Percentiles rank a stretch among this genome's conserved stretches.
phyloP scores from a whole-genome alignment of 768 basidiomycete genomes.

The Scleroderma bovista region DNA sequence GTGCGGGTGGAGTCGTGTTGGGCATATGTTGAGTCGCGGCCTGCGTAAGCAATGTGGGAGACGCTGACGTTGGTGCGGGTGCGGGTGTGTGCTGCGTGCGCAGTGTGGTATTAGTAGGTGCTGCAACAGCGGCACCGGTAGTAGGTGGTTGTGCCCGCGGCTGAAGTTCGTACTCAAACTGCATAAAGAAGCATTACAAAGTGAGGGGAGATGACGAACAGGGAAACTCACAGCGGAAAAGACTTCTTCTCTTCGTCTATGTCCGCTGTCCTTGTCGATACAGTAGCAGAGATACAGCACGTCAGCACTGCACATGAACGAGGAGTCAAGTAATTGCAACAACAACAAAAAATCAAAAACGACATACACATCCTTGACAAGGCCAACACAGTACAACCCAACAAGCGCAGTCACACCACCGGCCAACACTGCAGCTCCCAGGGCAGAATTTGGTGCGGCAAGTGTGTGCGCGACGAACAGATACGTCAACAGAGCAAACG shows the following conservation, averaged over 20 bases:
- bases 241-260: constrained; percentile 46
- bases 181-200: constrained; percentile 2
- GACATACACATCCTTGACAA: constrained; percentile 70
- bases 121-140: not conserved
- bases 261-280: constrained; percentile 53
- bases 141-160: constrained; percentile 12
- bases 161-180: constrained; percentile 39
- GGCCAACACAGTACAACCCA: constrained; percentile 75
- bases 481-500: constrained; percentile 78
- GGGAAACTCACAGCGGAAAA: constrained; percentile 44
- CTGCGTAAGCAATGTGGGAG: not conserved
- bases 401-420: constrained; percentile 79
- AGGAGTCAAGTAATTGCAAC: not conserved
- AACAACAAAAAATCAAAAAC: not conserved
- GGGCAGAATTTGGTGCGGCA: constrained; percentile 60
- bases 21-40: constrained; percentile 8
- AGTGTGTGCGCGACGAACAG: constrained; percentile 85
- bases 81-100: not conserved
- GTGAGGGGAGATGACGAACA: not conserved
- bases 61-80: too few species aligned
- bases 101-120: not conserved
- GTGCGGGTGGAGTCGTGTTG: constrained; percentile 1
- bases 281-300: constrained; percentile 64
- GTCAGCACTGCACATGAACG: constrained; percentile 42
- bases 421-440: constrained; percentile 70